phyloP scores from a whole-genome alignment of 495 filamentous ascomycete genomes.

The Aspergillus avenaceus region DNA sequence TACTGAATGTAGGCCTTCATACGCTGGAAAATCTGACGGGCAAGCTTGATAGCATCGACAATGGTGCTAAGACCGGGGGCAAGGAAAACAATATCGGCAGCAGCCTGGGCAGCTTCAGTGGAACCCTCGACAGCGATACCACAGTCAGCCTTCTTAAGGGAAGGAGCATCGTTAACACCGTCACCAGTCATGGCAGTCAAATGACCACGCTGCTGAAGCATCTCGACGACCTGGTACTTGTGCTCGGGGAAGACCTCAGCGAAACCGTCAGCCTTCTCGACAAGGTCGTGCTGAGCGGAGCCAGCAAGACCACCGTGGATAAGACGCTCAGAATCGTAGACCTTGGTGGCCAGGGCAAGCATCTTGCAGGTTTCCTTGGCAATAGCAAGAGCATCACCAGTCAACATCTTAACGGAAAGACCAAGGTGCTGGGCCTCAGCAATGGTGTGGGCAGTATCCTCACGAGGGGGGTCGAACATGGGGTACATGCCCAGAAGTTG shows the following conservation, averaged over 20 bases:
- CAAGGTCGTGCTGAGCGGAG: slow-evolving; percentile 69
- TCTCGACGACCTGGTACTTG: slow-evolving; percentile 76
- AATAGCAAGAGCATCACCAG: slow-evolving; percentile 75
- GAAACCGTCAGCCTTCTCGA: slow-evolving; percentile 73
- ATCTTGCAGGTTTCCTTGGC: slow-evolving; percentile 81
- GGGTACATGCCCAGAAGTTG: slow-evolving; percentile 70
- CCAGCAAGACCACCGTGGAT: slow-evolving; percentile 72
- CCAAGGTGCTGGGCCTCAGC: slow-evolving; percentile 71
- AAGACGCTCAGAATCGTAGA: slow-evolving; percentile 71
- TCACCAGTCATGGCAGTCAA: slow-evolving; percentile 75
- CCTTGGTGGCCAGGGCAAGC: slow-evolving; percentile 71
- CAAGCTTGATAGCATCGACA: slow-evolving; percentile 73
- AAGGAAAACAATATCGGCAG: slow-evolving; percentile 77
- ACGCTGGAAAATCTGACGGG: slow-evolving; percentile 76
- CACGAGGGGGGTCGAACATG: slow-evolving; percentile 76
- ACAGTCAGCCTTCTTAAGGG: slow-evolving; percentile 69
- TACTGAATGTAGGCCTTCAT: slow-evolving; percentile 82
- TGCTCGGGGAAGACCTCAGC: slow-evolving; percentile 75
- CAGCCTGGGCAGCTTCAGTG: slow-evolving; percentile 71
- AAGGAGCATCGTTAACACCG: slow-evolving; percentile 71
- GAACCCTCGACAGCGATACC: slow-evolving; percentile 78
- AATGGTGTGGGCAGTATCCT: slow-evolving; percentile 75
- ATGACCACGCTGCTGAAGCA: slow-evolving; percentile 70
- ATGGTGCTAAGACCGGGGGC: slow-evolving; percentile 73
- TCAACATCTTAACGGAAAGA: slow-evolving; percentile 76